Evolutionary conservation across 2,329 filamentous ascomycete species (phyloP).

Genomic region (Aspergillus oerlinghausenensis): DNA sequence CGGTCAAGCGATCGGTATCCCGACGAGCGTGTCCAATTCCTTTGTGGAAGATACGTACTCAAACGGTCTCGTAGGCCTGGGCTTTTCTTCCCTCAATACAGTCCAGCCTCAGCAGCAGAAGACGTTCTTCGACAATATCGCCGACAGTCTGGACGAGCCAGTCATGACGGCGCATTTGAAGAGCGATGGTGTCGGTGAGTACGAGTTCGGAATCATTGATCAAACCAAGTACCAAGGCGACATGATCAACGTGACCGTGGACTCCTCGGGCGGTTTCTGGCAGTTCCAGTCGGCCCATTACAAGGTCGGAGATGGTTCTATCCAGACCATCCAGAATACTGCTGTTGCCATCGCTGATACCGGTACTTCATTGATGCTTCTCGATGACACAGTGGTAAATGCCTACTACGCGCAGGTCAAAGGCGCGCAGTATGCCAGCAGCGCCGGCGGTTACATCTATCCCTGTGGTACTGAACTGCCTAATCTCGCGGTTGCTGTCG

Average conservation of each 20-base stretch:
- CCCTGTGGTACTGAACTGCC: constrained; percentile 54
- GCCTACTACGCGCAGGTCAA: constrained; percentile 57
- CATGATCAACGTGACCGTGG: constrained; percentile 59
- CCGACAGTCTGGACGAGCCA: constrained; percentile 56
- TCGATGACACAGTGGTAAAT: constrained; percentile 52
- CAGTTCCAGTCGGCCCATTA: constrained; percentile 57
- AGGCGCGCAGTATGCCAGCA: constrained; percentile 44
- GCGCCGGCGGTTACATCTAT: constrained; percentile 51
- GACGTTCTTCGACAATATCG: constrained; percentile 71
- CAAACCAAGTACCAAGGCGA: constrained; percentile 56
- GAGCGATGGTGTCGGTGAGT: constrained; percentile 56
- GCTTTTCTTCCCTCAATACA: constrained; percentile 62
- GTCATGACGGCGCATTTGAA: constrained; percentile 68
- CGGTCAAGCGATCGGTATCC: constrained; percentile 64
- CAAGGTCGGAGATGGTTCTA: constrained; percentile 44
- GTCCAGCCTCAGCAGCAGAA: constrained; percentile 59
- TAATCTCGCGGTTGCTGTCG: constrained; percentile 53
- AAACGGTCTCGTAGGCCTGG: constrained; percentile 67
- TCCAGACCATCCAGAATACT: constrained; percentile 30
- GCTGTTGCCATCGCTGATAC: constrained; percentile 60
- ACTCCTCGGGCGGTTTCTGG: constrained; percentile 65
- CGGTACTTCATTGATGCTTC: constrained; percentile 62
- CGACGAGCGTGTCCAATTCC: constrained; percentile 52
- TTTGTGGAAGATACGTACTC: constrained; percentile 58
- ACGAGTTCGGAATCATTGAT: constrained; percentile 72